These are phyloP conservation scores for Penicillium atrosanguineum DNA, from an alignment of 495 filamentous ascomycete species.

Conservation along the genomic window DNA sequence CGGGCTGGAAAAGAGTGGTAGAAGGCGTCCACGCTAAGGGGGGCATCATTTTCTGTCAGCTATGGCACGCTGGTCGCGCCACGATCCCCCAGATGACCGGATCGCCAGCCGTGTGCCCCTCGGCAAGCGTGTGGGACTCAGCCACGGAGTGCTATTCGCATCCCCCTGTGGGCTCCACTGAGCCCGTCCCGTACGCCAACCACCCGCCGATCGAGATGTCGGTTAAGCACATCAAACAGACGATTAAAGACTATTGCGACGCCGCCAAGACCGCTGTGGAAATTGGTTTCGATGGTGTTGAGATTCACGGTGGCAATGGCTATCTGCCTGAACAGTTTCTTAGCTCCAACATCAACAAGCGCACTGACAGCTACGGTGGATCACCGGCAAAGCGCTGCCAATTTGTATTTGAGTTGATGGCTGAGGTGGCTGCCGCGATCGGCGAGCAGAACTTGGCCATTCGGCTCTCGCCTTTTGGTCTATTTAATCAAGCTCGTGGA, in stretches of 20 bases:
- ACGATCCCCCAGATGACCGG: conserved; percentile 46
- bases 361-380: conserved; percentile 52
- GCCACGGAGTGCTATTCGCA: conserved; percentile 38
- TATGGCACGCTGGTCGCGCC: conserved; percentile 53
- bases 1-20: conserved; percentile 50
- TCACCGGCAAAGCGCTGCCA: conserved; percentile 47
- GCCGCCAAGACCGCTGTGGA: conserved; percentile 60
- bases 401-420: conserved; percentile 47
- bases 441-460: conserved; percentile 36
- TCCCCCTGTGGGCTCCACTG: conserved; percentile 30
- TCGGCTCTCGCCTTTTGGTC: conserved; percentile 47
- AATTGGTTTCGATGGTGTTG: conserved; percentile 61
- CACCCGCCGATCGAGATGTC: conserved; percentile 47
- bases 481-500: conserved; percentile 48
- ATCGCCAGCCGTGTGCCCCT: conserved; percentile 34
- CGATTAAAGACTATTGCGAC: conserved; percentile 47
- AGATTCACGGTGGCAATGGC: conserved; percentile 55
- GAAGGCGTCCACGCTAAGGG: conserved; percentile 54
- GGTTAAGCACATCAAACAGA: conserved; percentile 40
- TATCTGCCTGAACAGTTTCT: conserved; percentile 56
- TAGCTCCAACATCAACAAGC: conserved; percentile 47
- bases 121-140: conserved; percentile 41
- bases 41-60: conserved; percentile 51
- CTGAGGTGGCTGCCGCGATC: conserved; percentile 21
- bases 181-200: conserved; percentile 41